phyloP scores from a whole-genome alignment of 73 alveolate genomes.

The Tetrahymena elliotti region DNA sequence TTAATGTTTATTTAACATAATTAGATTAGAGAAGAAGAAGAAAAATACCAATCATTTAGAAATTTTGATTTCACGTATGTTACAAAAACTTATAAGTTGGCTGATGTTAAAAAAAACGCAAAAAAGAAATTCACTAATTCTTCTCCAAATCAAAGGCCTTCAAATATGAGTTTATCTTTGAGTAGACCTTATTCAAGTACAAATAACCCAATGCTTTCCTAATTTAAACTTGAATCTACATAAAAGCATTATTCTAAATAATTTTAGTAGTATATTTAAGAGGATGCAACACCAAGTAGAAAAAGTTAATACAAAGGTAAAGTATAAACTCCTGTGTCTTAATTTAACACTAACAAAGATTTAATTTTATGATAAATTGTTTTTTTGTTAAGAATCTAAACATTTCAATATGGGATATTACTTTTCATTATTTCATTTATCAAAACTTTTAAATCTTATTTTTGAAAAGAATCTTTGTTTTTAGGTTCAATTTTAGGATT shows the following conservation, averaged over 20 bases:
- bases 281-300: background rate
- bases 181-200: background rate
- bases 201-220: background rate
- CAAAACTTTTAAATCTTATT: too few species aligned
- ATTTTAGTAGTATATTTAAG: background rate
- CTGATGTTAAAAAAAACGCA: background rate
- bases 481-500: too few species aligned
- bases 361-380: background rate
- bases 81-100: background rate
- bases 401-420: too few species aligned
- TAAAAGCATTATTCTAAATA: background rate
- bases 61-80: background rate
- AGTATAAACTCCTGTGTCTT: background rate
- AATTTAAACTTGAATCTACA: background rate
- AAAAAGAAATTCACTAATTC: background rate
- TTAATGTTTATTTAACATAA: background rate
- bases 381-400: background rate
- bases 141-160: background rate
- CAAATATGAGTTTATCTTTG: background rate
- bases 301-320: background rate
- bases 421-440: too few species aligned
- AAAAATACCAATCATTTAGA: background rate
- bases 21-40: background rate
- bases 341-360: background rate
- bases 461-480: too few species aligned